Base-by-base conservation (phyloP, 768 basidiomycete species). In the Amanita polypyramis region DNA sequence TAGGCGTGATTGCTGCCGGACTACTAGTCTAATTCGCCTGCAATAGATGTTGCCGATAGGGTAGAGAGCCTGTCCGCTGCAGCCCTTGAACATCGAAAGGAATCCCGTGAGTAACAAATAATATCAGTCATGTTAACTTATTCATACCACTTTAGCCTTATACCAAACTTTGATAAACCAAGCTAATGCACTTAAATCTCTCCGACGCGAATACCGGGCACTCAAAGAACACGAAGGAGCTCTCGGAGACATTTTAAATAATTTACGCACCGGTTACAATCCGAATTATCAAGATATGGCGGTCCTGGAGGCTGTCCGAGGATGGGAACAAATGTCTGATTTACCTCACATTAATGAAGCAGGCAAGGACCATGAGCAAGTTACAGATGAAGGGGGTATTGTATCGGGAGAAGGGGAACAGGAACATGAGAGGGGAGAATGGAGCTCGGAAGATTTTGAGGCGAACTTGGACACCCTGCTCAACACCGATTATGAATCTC, bases 241-340 rank as follows among this genome's bases (percentile, higher is more conserved):
- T 39, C 77, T 99, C 2, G 85, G 83, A 19, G 76, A 82, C n/a
- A 88, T 99, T 43, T 75, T 99, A 5, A 76, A 81, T 50, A 70
- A 81, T 23, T 76, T 99, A 9, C 76, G 89, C 17, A 76, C 78
- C 8, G 82, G 85, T 3, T 97, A 96, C 68, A 99, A 99, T 62
- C 95, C 95, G 12, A 99, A 99, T 63, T 97, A 97, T 65, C 94
- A 97, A 62, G 95, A 99, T 60, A 98, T 99, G 95, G 93, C 92
- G 2, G 95, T 98, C 41, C 77, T 96, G 23, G 94, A 95, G 55
- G 94, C 95, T 14, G 93, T 97, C 12, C 81, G 92, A 40, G 94
- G 93, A 11, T 98, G 89, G 82, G 88, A 92, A 60, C 80, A 74
- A 36, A 71, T 81, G 6, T 80, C 83, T 10, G 75, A 75, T 1